These are phyloP conservation scores for Xylaria sp. DNA, from an alignment of 2,329 filamentous ascomycete genomes.

Conservation along the genomic window DNA sequence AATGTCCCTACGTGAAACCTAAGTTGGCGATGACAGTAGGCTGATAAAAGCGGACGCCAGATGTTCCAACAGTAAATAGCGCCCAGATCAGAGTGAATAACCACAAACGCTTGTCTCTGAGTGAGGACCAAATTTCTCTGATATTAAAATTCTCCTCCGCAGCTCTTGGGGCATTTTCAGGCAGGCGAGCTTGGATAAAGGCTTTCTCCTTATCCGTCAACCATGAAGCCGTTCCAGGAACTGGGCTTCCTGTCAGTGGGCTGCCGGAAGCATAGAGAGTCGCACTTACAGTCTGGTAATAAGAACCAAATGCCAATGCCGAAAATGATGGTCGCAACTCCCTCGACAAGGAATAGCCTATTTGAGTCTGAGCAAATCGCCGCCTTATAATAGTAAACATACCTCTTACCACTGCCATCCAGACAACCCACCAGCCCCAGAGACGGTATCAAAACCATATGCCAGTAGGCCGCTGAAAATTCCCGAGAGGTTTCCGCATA, in stretches of 20 bases:
- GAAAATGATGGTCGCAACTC: constrained; percentile 58
- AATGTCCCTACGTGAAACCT: constrained; percentile 54
- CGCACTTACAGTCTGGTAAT: constrained; percentile 62
- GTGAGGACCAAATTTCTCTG: constrained; percentile 52
- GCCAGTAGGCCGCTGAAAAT: constrained; percentile 45
- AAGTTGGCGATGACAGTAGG: constrained; percentile 55
- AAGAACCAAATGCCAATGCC: constrained; percentile 63
- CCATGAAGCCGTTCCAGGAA: constrained; percentile 48
- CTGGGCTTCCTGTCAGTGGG: constrained; percentile 31
- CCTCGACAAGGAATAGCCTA: constrained; percentile 58
- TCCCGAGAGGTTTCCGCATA: constrained; percentile 48
- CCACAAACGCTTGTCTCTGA: constrained; percentile 57
- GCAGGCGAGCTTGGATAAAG: constrained; percentile 57
- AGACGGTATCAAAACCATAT: constrained; percentile 44
- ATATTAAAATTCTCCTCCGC: constrained; percentile 55
- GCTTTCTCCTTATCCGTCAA: constrained; percentile 54
- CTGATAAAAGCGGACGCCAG: constrained; percentile 57
- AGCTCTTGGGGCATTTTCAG: constrained; percentile 55
- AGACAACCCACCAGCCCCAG: constrained; percentile 45
- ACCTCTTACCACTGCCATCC: constrained; percentile 48
- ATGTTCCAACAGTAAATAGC: constrained; percentile 58
- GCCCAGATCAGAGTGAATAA: constrained; percentile 60
- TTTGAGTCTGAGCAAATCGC: neutral
- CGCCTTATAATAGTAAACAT: neutral
- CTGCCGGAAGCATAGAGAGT: too few species aligned